phyloP scores from a whole-genome alignment of 345 rosid genomes.

The Mercurialis annua region DNA sequence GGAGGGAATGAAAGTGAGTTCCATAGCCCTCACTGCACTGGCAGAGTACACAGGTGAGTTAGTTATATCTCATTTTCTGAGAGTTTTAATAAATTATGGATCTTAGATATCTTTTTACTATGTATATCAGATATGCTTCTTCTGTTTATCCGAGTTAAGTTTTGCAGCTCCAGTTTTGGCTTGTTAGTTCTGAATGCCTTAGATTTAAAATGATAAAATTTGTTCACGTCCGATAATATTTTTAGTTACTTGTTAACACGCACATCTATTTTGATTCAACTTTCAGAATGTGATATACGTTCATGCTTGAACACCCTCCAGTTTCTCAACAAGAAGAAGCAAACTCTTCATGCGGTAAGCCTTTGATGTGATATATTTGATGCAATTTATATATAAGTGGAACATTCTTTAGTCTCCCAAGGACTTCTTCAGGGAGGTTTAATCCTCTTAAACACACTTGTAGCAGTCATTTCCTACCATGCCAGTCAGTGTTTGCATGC shows the following conservation, averaged over 20 bases:
- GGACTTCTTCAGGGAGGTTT: not conserved
- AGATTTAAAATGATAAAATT: not conserved
- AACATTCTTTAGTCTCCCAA: not conserved
- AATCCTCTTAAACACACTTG: not conserved
- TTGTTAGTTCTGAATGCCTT: conserved; percentile 1
- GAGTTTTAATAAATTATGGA: not conserved
- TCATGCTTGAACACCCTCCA: conserved; percentile 95
- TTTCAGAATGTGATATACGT: conserved; percentile 89
- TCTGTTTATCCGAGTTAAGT: not conserved
- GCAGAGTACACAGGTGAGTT: conserved; percentile 86
- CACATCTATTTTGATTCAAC: conserved; percentile 18
- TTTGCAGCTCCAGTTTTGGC: not conserved
- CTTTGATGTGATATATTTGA: conserved; percentile 7
- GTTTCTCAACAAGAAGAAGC: conserved; percentile 87
- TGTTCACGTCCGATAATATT: not conserved
- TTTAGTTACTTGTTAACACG: not conserved
- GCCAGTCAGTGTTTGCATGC: not conserved
- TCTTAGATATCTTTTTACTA: conserved; percentile 9
- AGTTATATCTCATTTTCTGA: conserved; percentile 17
- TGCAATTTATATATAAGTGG: not conserved
- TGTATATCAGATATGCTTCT: not conserved
- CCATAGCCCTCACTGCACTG: conserved; percentile 73
- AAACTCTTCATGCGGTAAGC: conserved; percentile 77
- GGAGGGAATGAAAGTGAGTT: conserved; percentile 84
- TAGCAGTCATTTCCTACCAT: not conserved